phyloP scores from a whole-genome alignment of 2,329 filamentous ascomycete genomes.

The Trichoderma semiorbis region DNA sequence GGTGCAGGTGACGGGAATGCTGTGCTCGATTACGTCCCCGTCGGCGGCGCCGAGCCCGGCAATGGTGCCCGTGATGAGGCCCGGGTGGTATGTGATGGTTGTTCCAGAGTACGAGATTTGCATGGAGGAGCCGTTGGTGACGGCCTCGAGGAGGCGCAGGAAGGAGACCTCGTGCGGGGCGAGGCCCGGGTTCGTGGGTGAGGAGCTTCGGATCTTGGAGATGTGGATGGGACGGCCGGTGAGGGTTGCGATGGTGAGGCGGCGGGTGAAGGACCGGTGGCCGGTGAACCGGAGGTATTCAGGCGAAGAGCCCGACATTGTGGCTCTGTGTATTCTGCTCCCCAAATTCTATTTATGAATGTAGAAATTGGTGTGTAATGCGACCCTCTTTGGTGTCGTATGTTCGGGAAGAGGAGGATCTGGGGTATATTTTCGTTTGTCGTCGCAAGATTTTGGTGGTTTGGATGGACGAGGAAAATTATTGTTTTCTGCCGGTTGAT shows the following conservation, averaged over 20 bases:
- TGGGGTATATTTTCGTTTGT: neutral
- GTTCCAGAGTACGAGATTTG: slow-evolving; percentile 97
- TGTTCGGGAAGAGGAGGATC: neutral
- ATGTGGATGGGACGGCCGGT: slow-evolving; percentile 88
- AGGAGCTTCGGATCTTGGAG: slow-evolving; percentile 86
- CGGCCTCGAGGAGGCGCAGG: slow-evolving; percentile 84
- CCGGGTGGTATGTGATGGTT: slow-evolving; percentile 85
- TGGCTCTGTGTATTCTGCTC: neutral
- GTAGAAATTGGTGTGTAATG: neutral
- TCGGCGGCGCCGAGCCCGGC: slow-evolving; percentile 67
- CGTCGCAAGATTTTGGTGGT: slow-evolving; percentile 17
- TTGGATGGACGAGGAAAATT: slow-evolving; percentile 13
- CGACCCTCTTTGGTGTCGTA: neutral
- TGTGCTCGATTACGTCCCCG: slow-evolving; percentile 76
- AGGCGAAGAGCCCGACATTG: slow-evolving; percentile 41
- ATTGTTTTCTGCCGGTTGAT: slow-evolving; percentile 17
- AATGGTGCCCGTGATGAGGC: slow-evolving; percentile 82
- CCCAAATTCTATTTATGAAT: neutral
- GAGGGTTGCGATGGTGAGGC: slow-evolving; percentile 84
- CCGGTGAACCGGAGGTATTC: slow-evolving; percentile 74
- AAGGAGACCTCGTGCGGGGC: slow-evolving; percentile 93
- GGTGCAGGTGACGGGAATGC: slow-evolving; percentile 70
- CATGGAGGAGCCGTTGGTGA: slow-evolving; percentile 93
- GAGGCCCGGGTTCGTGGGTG: slow-evolving; percentile 82
- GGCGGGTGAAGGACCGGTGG: slow-evolving; percentile 76